These are phyloP conservation scores for Zymoseptoria pseudotritici DNA, from an alignment of 2,329 filamentous ascomycete genomes.

Conservation along the genomic window DNA sequence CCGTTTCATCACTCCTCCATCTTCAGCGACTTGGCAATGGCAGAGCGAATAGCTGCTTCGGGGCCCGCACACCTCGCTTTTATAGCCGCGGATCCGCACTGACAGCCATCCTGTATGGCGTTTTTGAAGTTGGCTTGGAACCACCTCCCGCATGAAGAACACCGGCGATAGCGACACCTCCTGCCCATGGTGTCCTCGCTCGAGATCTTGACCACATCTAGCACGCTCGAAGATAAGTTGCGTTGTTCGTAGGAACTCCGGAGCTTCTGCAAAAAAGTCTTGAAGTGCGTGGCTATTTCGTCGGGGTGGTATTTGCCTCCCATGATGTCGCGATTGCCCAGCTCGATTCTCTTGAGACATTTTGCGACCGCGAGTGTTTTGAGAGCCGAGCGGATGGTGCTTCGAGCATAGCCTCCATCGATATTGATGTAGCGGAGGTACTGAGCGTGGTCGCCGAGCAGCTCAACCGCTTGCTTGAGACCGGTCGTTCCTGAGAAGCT, in stretches of 20 bases:
- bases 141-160: not conserved
- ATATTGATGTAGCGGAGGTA: slow-evolving; percentile 4
- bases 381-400: not conserved
- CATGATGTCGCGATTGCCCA: not conserved
- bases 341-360: slow-evolving; percentile 1
- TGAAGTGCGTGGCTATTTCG: not conserved
- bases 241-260: not conserved
- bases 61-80: not conserved
- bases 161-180: not conserved
- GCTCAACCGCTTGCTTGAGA: not conserved
- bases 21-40: not conserved
- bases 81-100: not conserved
- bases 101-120: not conserved
- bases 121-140: not conserved
- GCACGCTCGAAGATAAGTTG: slow-evolving; percentile 1
- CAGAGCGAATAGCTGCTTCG: not conserved
- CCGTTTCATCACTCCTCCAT: not conserved
- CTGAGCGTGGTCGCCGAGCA: not conserved
- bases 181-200: not conserved
- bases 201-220: slow-evolving; percentile 1
- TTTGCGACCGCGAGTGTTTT: slow-evolving; percentile 2
- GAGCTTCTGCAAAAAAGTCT: not conserved
- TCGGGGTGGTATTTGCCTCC: not conserved
- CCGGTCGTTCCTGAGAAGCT: not conserved
- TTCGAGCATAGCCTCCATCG: not conserved